Percentiles rank a stretch among this genome's conserved stretches.
Evolutionary conservation across 208 protist species (phyloP).

Genomic region (Crithidia mellificae): DNA sequence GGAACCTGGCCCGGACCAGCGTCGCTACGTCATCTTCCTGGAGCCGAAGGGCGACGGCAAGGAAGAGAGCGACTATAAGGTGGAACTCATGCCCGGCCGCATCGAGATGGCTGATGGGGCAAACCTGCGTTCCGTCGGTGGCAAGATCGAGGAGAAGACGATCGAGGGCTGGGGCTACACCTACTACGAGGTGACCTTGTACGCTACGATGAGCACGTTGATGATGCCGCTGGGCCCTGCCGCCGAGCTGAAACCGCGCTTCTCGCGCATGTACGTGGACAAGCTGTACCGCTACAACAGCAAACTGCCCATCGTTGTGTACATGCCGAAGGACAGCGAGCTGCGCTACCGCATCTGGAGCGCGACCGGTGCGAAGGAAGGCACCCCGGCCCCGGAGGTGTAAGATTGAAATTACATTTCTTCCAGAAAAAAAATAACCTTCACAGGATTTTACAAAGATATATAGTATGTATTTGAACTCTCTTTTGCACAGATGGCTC

Average conservation of each 20-base stretch:
- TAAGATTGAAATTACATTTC: neutral
- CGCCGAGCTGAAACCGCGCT: constrained; percentile 35
- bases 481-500: too few relatives aligned
- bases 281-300: constrained; percentile 51
- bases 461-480: neutral
- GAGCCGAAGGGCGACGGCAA: constrained; percentile 45
- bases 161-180: constrained; percentile 66
- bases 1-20: constrained; percentile 52
- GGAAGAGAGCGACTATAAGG: constrained; percentile 50
- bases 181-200: constrained; percentile 37
- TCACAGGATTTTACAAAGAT: neutral
- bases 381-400: constrained; percentile 4
- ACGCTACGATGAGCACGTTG: constrained; percentile 28
- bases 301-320: constrained; percentile 58
- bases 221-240: constrained; percentile 43
- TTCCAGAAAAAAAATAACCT: neutral
- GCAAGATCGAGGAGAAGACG: constrained; percentile 49
- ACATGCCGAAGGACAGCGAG: constrained; percentile 45
- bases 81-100: constrained; percentile 70
- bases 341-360: constrained; percentile 61
- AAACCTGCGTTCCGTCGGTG: constrained; percentile 47
- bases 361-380: constrained; percentile 5
- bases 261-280: constrained; percentile 23
- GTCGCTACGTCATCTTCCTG: constrained; percentile 72
- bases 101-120: constrained; percentile 44